A percentile compares a stretch with the other conserved stretches of the same genome.
Evolutionary conservation across 768 basidiomycete genomes (phyloP).

Genomic region (Russula abietina): DNA sequence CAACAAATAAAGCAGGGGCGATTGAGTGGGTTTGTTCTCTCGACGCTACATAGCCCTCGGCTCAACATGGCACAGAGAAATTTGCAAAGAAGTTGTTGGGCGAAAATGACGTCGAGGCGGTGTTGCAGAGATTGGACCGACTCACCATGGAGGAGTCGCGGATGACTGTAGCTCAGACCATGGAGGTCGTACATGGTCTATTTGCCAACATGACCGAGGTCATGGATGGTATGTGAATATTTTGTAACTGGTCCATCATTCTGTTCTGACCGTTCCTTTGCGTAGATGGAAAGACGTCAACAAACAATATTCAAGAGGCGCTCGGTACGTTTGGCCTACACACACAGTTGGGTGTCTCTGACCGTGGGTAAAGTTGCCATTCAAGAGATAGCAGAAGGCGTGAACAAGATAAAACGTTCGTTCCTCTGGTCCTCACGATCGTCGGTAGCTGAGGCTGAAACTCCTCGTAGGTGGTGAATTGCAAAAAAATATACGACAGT

Average conservation of each 20-base stretch:
- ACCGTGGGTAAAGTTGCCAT: background rate
- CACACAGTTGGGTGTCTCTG: background rate
- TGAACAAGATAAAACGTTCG: conserved; percentile 9
- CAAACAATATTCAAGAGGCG: background rate
- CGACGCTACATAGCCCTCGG: background rate
- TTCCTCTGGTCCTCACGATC: background rate
- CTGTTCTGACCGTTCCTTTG: background rate
- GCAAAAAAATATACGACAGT: background rate
- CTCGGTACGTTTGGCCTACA: background rate
- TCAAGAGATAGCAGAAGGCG: background rate
- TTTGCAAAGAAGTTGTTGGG: conserved; percentile 1
- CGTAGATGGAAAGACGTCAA: conserved; percentile 9
- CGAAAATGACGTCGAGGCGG: background rate
- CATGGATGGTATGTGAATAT: background rate
- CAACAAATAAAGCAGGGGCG: conserved; percentile 7
- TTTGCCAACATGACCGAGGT: conserved; percentile 4
- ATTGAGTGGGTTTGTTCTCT: background rate
- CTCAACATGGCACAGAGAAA: background rate
- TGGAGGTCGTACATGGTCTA: conserved; percentile 3
- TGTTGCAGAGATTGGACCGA: conserved; percentile 1
- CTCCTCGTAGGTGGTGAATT: background rate
- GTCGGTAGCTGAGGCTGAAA: background rate
- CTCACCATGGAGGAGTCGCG: conserved; percentile 8
- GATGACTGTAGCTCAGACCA: conserved; percentile 2
- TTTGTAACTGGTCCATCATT: background rate